Evolutionary conservation across 805 yeast genomes (phyloP).

Genomic region (Tetrapisispora arboricola): DNA sequence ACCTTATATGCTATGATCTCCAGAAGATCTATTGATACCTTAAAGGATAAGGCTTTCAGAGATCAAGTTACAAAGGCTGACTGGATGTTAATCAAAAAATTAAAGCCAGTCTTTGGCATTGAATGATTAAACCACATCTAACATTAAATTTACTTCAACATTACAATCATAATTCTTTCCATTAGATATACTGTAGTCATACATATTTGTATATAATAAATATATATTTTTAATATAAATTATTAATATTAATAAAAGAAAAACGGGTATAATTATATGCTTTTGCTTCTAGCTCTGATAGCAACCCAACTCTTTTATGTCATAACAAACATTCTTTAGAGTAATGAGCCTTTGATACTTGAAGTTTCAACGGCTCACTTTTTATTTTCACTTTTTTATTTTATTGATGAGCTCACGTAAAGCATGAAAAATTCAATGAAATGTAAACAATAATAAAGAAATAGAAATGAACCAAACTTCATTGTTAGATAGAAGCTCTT

Average conservation of each 20-base stretch:
- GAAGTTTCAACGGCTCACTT: too few species aligned
- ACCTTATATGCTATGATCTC: conserved; percentile 79
- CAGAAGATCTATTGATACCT: conserved; percentile 88
- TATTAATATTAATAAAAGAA: neutral
- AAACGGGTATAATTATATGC: neutral
- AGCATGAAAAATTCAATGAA: neutral
- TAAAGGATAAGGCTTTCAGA: conserved; percentile 97
- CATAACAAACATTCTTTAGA: too few species aligned
- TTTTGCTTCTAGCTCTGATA: too few species aligned
- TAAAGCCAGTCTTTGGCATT: conserved; percentile 83
- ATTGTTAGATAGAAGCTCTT: too few species aligned
- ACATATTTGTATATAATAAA: conserved; percentile 1
- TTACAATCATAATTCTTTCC: neutral
- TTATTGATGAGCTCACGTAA: neutral
- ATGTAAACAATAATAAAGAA: neutral
- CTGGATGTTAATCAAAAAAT: conserved; percentile 83
- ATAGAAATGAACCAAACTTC: neutral
- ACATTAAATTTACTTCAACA: neutral
- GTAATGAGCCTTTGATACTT: too few species aligned
- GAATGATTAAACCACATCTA: conserved; percentile 21
- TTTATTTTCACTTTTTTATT: neutral
- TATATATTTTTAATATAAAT: neutral
- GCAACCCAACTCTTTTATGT: too few species aligned
- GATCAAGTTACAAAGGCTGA: conserved; percentile 89
- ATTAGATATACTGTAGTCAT: neutral